Percentiles rank a stretch among this genome's conserved stretches.
Conservation (phyloP, 1,139 yeast species). For the Arxiozyma slooffiae region DNA sequence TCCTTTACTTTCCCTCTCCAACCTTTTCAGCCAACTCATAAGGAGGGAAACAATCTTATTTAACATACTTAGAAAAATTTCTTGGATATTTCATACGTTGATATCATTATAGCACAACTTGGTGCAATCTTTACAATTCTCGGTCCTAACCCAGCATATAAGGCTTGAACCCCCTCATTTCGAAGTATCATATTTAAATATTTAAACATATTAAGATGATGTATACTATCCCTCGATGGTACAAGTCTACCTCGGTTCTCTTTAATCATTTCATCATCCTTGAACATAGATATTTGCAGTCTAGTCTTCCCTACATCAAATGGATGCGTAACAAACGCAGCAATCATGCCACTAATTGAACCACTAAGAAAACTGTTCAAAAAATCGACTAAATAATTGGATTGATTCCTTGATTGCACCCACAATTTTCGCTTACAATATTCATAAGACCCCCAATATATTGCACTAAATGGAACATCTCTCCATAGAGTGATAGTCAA, state of each 20-base stretch:
- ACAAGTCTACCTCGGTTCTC: background rate
- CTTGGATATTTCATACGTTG: constrained; percentile 87
- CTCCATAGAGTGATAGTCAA: constrained; percentile 84
- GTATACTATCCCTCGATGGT: constrained; percentile 7
- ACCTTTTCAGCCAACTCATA: too few relatives aligned
- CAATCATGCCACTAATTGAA: constrained; percentile 70
- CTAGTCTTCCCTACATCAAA: constrained; percentile 97
- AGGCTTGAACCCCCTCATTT: constrained; percentile 66
- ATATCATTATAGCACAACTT: constrained; percentile 96
- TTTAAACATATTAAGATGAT: constrained; percentile 44
- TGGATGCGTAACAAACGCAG: constrained; percentile 84
- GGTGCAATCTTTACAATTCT: constrained; percentile 89
- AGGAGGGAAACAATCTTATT: too few relatives aligned
- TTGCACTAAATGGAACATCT: constrained; percentile 93
- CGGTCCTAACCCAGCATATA: constrained; percentile 79
- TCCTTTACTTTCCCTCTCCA: too few relatives aligned
- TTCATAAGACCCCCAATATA: constrained; percentile 88
- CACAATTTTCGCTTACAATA: constrained; percentile 29
- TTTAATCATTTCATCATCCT: background rate
- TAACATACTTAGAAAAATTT: constrained; percentile 21
- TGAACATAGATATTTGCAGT: constrained; percentile 48
- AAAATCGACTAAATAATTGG: constrained; percentile 49
- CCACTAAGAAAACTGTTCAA: constrained; percentile 74
- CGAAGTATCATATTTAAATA: constrained; percentile 52
- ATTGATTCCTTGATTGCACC: constrained; percentile 6